Conservation (phyloP, 1,284 basidiomycete species). For the Marasmius tenuissimus region DNA sequence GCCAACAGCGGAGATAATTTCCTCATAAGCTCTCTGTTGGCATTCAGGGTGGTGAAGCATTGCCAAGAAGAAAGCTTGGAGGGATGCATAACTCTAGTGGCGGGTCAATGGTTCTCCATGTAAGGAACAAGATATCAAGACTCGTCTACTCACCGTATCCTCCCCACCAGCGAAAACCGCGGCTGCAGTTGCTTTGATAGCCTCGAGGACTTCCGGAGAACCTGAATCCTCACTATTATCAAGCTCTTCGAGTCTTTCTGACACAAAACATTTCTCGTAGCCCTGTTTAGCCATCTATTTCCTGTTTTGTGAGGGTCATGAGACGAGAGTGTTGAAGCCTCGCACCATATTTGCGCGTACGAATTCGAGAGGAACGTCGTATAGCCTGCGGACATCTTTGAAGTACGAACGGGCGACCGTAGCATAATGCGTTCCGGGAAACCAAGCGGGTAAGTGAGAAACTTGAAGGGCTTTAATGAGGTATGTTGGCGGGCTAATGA, state of each 20-base stretch:
- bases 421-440: constrained; percentile 24
- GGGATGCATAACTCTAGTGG: background rate
- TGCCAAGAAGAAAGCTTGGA: background rate
- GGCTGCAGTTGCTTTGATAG: background rate
- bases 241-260: background rate
- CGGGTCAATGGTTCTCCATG: background rate
- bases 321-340: background rate
- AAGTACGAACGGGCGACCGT: constrained; percentile 12
- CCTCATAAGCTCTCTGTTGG: constrained; percentile 1
- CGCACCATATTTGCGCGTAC: constrained; percentile 4
- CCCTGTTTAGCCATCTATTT: background rate
- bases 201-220: background rate
- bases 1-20: background rate
- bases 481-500: constrained; percentile 1
- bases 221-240: background rate
- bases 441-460: constrained; percentile 22
- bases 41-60: constrained; percentile 1
- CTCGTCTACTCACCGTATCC: background rate
- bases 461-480: constrained; percentile 12
- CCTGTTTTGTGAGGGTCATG: background rate
- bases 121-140: background rate
- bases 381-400: constrained; percentile 4
- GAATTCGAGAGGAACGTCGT: constrained; percentile 9
- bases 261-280: background rate
- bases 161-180: background rate